Conservation (phyloP, 495 filamentous ascomycete species). For the Elaphomyces granulatus region DNA sequence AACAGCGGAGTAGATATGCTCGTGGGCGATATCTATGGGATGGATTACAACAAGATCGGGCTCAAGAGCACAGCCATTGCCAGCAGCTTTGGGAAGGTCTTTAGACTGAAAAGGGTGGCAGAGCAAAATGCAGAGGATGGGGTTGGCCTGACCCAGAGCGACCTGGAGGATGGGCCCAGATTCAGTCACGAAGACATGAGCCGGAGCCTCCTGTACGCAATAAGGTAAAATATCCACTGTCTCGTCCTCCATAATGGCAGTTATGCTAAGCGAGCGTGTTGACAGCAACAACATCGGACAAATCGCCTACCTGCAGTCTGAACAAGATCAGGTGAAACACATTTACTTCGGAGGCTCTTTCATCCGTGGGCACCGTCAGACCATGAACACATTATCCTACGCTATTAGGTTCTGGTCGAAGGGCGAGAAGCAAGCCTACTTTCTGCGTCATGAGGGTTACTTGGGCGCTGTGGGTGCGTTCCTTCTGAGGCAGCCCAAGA, state of each 20-base stretch:
- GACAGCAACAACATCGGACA: conserved; percentile 91
- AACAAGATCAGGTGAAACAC: conserved; percentile 75
- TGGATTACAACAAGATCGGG: conserved; percentile 89
- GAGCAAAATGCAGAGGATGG: conserved; percentile 68
- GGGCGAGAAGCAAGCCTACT: conserved; percentile 88
- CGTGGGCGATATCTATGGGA: conserved; percentile 95
- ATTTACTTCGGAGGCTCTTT: conserved; percentile 98
- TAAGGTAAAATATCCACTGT: conserved; percentile 33
- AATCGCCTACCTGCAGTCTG: conserved; percentile 88
- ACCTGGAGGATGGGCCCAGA: conserved; percentile 21
- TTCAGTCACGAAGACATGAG: conserved; percentile 54
- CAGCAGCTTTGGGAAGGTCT: conserved; percentile 91
- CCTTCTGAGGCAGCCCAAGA: conserved; percentile 72
- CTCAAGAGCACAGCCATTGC: conserved; percentile 89
- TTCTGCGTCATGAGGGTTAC: conserved; percentile 91
- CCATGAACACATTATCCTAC: conserved; percentile 91
- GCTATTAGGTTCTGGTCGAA: conserved; percentile 97
- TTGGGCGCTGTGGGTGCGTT: conserved; percentile 95
- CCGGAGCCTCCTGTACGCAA: conserved; percentile 65
- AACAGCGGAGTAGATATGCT: conserved; percentile 92
- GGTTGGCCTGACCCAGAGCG: conserved; percentile 42
- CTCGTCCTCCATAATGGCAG: background rate
- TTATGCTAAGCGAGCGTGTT: background rate
- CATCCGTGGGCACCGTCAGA: conserved; percentile 90
- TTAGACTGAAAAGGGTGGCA: conserved; percentile 65